A percentile compares a stretch with the other conserved stretches of the same genome.
phyloP scores from a whole-genome alignment of 129 eudicot genomes.

The Apium graveolens region DNA sequence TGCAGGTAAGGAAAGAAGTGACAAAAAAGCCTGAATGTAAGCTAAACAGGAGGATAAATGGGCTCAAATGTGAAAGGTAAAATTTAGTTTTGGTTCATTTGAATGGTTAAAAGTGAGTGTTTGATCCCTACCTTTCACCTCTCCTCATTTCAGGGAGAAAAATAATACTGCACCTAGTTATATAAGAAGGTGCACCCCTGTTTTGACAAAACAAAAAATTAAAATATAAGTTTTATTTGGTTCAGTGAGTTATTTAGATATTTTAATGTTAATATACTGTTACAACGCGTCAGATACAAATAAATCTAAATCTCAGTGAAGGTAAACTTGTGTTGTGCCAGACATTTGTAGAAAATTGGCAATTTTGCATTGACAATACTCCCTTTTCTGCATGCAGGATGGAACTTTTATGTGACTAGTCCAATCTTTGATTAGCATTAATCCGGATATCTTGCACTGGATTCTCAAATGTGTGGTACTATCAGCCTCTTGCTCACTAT shows the following conservation, averaged over 20 bases:
- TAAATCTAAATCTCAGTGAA: not conserved
- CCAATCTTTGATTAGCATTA: not conserved
- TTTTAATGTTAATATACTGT: not conserved
- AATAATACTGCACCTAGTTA: not conserved
- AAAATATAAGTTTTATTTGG: no score
- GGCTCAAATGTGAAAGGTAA: no score
- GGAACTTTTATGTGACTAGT: not conserved
- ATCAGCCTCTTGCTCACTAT: not conserved
- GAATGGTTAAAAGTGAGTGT: not conserved
- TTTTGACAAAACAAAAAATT: no score
- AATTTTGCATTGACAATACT: not conserved
- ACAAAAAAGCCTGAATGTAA: not conserved
- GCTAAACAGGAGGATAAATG: conserved; percentile 14
- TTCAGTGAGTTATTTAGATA: no score
- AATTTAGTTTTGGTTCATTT: no score
- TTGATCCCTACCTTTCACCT: conserved; percentile 26
- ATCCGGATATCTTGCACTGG: not conserved
- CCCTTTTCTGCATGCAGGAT: conserved; percentile 1
- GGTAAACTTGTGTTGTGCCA: not conserved
- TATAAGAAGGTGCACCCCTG: not conserved
- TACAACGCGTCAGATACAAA: not conserved
- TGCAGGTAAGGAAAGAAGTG: not conserved
- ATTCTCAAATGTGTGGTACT: not conserved
- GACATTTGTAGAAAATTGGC: not conserved
- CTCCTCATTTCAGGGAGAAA: conserved; percentile 9